Evolutionary conservation across 2,329 filamentous ascomycete genomes (phyloP).

Genomic region (Ophiostoma triangulosporum): DNA sequence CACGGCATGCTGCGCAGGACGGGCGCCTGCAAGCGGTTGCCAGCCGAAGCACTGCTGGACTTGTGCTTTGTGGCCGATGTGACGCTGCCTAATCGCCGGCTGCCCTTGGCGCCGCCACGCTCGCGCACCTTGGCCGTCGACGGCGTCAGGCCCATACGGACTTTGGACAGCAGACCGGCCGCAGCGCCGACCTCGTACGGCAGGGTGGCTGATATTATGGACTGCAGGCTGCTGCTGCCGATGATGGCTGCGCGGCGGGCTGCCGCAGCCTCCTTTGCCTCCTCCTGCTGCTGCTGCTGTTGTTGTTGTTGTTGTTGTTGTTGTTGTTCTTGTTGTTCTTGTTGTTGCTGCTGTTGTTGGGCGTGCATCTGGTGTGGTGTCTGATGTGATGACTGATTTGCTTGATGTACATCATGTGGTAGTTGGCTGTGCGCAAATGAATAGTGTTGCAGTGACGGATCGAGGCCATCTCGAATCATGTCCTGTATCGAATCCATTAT

Average conservation of each 20-base stretch:
- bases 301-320: slow-evolving; percentile 7
- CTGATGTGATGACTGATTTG: no score
- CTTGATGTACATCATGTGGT: background rate
- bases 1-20: slow-evolving; percentile 12
- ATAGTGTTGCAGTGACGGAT: background rate
- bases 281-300: background rate
- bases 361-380: no score
- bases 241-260: slow-evolving; percentile 17
- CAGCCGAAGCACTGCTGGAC: background rate
- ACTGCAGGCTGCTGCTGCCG: slow-evolving; percentile 17
- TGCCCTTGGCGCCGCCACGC: slow-evolving; percentile 19
- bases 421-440: background rate
- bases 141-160: slow-evolving; percentile 22
- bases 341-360: slow-evolving; percentile 10
- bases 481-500: background rate
- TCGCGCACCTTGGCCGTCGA: slow-evolving; percentile 19
- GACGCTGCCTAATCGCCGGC: background rate
- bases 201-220: slow-evolving; percentile 19
- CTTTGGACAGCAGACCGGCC: slow-evolving; percentile 19
- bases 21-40: background rate
- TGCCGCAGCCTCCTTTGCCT: no score
- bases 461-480: background rate
- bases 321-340: slow-evolving; percentile 2
- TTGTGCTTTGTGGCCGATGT: background rate
- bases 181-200: slow-evolving; percentile 17